These are phyloP conservation scores for Collybia mongolica DNA, from an alignment of 768 basidiomycete species.

Conservation along the genomic window DNA sequence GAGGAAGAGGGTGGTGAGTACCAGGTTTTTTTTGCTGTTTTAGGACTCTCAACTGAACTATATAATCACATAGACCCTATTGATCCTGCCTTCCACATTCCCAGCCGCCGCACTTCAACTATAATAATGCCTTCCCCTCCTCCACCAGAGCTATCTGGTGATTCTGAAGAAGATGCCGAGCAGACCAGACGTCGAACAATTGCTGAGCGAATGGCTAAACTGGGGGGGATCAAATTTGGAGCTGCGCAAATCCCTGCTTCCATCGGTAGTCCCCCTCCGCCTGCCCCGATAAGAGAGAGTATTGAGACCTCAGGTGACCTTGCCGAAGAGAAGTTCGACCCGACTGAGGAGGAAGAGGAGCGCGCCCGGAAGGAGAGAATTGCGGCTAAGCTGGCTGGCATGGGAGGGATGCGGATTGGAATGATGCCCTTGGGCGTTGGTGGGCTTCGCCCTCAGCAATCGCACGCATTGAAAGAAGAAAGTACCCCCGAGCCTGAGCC, in stretches of 20 bases:
- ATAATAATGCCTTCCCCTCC: constrained; percentile 18
- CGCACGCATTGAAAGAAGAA: constrained; percentile 23
- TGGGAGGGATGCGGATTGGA: constrained; percentile 60
- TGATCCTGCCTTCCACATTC: constrained; percentile 61
- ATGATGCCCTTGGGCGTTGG: constrained; percentile 47
- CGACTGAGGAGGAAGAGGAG: constrained; percentile 57
- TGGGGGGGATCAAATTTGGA: constrained; percentile 85
- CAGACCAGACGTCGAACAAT: constrained; percentile 66
- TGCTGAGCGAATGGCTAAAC: constrained; percentile 92
- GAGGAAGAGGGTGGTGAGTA: constrained; percentile 63
- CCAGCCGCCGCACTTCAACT: constrained; percentile 39
- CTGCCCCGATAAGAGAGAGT: constrained; percentile 22
- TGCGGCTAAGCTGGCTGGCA: constrained; percentile 48
- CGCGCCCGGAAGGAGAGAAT: constrained; percentile 53
- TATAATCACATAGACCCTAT: constrained; percentile 53
- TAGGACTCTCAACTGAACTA: constrained; percentile 3
- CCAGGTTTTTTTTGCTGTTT: background rate
- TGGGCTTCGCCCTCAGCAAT: constrained; percentile 27
- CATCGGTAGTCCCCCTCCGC: constrained; percentile 33
- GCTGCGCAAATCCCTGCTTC: constrained; percentile 51
- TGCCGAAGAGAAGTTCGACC: constrained; percentile 22
- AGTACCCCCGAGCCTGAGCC: constrained; percentile 2
- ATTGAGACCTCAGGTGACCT: constrained; percentile 12
- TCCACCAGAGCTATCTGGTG: constrained; percentile 8
- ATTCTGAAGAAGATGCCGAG: constrained; percentile 34